Conservation (phyloP, 768 basidiomycete genomes). For the Tylopilus rubrobrunneus region DNA sequence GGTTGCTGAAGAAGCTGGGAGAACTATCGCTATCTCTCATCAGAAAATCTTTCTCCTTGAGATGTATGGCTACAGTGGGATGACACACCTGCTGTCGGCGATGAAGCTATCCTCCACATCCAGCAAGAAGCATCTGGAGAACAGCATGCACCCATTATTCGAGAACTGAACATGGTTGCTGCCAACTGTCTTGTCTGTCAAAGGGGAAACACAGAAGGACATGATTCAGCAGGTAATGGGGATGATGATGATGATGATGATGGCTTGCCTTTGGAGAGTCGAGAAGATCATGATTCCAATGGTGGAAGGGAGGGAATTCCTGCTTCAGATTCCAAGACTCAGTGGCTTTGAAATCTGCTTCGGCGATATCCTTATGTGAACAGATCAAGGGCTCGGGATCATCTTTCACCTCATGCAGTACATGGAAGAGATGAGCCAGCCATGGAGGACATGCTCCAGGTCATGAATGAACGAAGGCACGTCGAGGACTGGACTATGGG, state of each 20-base stretch:
- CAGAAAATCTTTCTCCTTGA: background rate
- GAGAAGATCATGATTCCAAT: too few relatives aligned
- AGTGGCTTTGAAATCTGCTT: background rate
- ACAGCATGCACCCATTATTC: background rate
- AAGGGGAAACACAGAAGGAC: background rate
- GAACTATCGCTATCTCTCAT: background rate
- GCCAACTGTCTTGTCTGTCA: background rate
- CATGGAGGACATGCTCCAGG: background rate
- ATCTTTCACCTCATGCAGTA: background rate
- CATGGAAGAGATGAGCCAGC: background rate
- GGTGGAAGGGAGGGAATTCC: background rate
- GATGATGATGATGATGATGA: background rate
- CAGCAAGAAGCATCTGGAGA: background rate
- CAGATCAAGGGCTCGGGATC: background rate
- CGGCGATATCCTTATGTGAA: background rate
- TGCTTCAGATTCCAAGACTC: background rate
- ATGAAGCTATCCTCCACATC: background rate
- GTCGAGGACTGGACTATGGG: background rate
- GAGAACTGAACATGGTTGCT: background rate
- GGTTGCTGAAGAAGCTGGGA: conserved; percentile 1
- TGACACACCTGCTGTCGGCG: background rate
- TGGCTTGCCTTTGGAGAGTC: too few relatives aligned
- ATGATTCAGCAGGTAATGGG: too few relatives aligned
- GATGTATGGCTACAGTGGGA: conserved; percentile 2
- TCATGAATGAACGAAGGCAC: background rate